phyloP scores from a whole-genome alignment of 2,329 filamentous ascomycete species.

The Colletotrichum sp. region DNA sequence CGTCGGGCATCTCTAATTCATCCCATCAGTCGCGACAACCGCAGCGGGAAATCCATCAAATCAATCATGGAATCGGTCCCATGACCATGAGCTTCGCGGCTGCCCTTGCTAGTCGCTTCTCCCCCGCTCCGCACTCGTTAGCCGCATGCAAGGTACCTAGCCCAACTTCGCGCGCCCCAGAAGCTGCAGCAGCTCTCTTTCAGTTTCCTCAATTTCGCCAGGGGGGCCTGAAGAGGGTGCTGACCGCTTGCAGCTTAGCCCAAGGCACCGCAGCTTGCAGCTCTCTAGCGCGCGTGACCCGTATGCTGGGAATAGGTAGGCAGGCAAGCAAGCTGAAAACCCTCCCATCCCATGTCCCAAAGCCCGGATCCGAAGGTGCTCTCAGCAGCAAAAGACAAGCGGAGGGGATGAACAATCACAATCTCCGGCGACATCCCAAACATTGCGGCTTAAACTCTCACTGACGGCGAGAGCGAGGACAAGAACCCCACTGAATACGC shows the following conservation, averaged over 20 bases:
- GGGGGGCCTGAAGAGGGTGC: neutral
- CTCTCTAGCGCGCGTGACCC: neutral
- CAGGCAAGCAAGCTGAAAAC: neutral
- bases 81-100: neutral
- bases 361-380: neutral
- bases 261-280: neutral
- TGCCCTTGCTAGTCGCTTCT: neutral
- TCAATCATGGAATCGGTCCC: neutral
- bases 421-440: neutral
- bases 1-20: neutral
- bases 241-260: neutral
- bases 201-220: neutral
- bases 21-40: neutral
- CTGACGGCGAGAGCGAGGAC: neutral
- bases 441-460: neutral
- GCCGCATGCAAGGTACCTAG: neutral
- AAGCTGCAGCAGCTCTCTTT: neutral
- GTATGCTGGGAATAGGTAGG: neutral
- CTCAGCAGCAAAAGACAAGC: neutral
- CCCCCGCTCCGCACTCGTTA: neutral
- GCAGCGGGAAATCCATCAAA: neutral
- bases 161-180: neutral
- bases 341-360: neutral
- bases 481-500: neutral
- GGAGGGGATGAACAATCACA: neutral